Evolutionary conservation across 768 basidiomycete genomes (phyloP), one percentile per base, ranked within the genome.

Genomic region (Psilocybe subaeruginosa): DNA sequence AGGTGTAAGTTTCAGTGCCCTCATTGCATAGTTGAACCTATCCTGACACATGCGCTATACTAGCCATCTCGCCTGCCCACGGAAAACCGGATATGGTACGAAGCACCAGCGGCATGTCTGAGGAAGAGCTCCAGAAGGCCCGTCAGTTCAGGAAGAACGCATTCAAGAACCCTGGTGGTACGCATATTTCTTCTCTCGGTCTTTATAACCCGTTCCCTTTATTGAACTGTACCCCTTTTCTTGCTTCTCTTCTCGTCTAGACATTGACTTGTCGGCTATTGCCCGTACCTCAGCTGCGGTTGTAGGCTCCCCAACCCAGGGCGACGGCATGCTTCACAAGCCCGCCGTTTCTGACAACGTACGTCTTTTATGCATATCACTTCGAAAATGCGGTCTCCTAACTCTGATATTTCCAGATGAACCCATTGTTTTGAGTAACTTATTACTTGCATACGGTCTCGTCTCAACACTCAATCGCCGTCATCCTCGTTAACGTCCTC

Each of bases 261-360:
- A 75, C 50, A 66, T 82, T 35, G 91, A 95, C 74, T 83, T 96
- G 60, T 81, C 84, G 35, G 80, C 88, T 57, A 95, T 96, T 68
- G 94, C 94, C 12, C 87, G 92, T 67, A 92, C 92, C 58, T 94
- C 92, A 8, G 82, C 81, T 61, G 93, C 88, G 11, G 84, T 87
- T 30, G 86, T 84, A 63, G 76, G 74, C 61, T 89, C 84, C 64
- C 88, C 80, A 41, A 73, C 76, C 49, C 48, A 58, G 31, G 51
- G 48, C 39, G 45, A 56, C 30, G 55, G 30, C 19, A 33, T 46
- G 35, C 9, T 19, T 8, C 50, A 8, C 51, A 53, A 58, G 52
- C 33, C 50, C 19, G 33, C 58, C 31, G 41, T 51, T 49, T 53
- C 58, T 14, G 51, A 57, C 31, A 39, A 52, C 12, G 62, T 56